Evolutionary conservation across 495 filamentous ascomycete genomes (phyloP).

Genomic region (Emericellopsis terricola): DNA sequence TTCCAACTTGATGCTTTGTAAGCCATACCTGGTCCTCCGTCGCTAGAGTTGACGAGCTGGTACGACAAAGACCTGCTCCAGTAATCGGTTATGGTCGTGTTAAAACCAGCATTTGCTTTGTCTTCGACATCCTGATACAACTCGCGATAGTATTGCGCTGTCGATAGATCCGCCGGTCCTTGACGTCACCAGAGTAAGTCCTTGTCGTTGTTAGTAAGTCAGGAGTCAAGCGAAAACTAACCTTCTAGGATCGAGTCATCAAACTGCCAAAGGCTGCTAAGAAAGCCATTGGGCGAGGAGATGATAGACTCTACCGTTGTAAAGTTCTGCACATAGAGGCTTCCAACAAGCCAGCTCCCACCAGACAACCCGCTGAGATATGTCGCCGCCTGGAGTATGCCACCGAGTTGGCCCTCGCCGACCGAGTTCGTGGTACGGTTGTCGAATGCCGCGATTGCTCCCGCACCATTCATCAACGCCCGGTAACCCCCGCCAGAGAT

Average conservation of each 20-base stretch:
- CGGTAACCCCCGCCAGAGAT: slow-evolving; percentile 61
- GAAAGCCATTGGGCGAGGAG: background rate
- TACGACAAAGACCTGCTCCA: slow-evolving; percentile 68
- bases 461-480: slow-evolving; percentile 74
- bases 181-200: background rate
- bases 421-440: slow-evolving; percentile 46
- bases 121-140: slow-evolving; percentile 31
- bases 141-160: background rate
- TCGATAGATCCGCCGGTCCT: background rate
- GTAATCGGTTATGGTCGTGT: slow-evolving; percentile 70
- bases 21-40: slow-evolving; percentile 42
- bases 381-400: slow-evolving; percentile 66
- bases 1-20: background rate
- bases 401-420: slow-evolving; percentile 54
- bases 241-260: slow-evolving; percentile 48
- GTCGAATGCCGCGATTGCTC: slow-evolving; percentile 73
- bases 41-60: slow-evolving; percentile 61
- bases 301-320: slow-evolving; percentile 35
- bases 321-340: slow-evolving; percentile 85
- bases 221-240: too few relatives aligned
- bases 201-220: too few relatives aligned
- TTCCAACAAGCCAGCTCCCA: slow-evolving; percentile 76
- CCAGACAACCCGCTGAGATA: slow-evolving; percentile 82
- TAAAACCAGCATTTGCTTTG: slow-evolving; percentile 56
- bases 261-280: slow-evolving; percentile 52